Evolutionary conservation across 73 alveolate genomes (phyloP).

Genomic region (Paramecium primaurelia): DNA sequence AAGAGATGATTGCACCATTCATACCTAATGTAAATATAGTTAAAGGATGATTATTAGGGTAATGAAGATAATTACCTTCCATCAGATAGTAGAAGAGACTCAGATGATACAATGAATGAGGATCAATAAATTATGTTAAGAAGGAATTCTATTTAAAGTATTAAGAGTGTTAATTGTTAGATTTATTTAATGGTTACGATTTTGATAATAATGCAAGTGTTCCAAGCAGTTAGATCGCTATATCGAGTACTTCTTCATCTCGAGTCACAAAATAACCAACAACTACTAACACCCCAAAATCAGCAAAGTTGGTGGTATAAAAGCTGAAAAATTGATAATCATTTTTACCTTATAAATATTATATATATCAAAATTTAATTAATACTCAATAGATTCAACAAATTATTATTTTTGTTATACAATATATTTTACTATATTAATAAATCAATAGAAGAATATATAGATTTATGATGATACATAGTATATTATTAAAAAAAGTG

Average conservation of each 20-base stretch:
- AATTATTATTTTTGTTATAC: no score
- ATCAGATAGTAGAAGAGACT: conserved; percentile 74
- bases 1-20: conserved; percentile 76
- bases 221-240: neutral
- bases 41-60: conserved; percentile 54
- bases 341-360: neutral
- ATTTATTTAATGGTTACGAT: conserved; percentile 21
- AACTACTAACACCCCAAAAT: neutral
- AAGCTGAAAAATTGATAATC: neutral
- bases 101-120: conserved; percentile 67
- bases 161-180: neutral
- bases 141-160: conserved; percentile 68
- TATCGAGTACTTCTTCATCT: neutral
- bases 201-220: neutral
- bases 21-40: conserved; percentile 58
- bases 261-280: neutral
- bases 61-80: conserved; percentile 71
- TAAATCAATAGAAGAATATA: neutral
- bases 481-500: neutral
- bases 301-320: neutral
- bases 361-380: neutral
- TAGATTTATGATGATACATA: neutral
- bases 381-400: neutral
- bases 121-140: conserved; percentile 61
- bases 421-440: no score